Conservation (phyloP, 805 yeast species). For the Sugiyamaella chiloensis region DNA sequence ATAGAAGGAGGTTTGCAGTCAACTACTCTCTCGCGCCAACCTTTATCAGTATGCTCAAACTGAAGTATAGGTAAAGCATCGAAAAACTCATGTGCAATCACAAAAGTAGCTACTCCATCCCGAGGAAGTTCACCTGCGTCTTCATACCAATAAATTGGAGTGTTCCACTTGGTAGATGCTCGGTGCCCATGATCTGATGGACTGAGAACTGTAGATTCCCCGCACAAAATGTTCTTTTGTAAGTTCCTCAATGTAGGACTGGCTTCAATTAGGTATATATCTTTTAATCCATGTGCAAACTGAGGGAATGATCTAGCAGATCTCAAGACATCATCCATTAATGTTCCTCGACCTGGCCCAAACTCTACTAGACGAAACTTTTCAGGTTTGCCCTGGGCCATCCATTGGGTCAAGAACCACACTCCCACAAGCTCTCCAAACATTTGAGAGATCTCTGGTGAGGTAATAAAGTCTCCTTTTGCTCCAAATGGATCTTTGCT, state of each 20-base stretch:
- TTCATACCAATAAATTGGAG: conserved; percentile 41
- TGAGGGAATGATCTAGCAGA: conserved; percentile 28
- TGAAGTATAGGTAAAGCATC: conserved; percentile 81
- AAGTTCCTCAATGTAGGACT: conserved; percentile 57
- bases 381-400: conserved; percentile 51
- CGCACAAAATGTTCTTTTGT: conserved; percentile 52
- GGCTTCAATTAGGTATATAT: conserved; percentile 64
- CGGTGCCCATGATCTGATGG: conserved; percentile 34
- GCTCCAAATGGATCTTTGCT: conserved; percentile 68
- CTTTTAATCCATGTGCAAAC: conserved; percentile 35
- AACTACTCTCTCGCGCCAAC: conserved; percentile 79
- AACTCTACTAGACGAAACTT: conserved; percentile 61
- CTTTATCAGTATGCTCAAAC: conserved; percentile 54
- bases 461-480: conserved; percentile 75
- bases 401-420: conserved; percentile 57
- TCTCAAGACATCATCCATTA: conserved; percentile 61
- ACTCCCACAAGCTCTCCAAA: conserved; percentile 83
- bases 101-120: conserved; percentile 49
- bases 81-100: conserved; percentile 81
- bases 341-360: conserved; percentile 84
- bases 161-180: conserved; percentile 50
- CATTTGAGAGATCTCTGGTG: conserved; percentile 83
- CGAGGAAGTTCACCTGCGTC: conserved; percentile 32
- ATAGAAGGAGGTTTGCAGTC: conserved; percentile 41
- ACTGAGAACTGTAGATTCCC: conserved; percentile 19